These are phyloP conservation scores for Heritiera littoralis DNA, from an alignment of 345 rosid genomes.

Conservation along the genomic window DNA sequence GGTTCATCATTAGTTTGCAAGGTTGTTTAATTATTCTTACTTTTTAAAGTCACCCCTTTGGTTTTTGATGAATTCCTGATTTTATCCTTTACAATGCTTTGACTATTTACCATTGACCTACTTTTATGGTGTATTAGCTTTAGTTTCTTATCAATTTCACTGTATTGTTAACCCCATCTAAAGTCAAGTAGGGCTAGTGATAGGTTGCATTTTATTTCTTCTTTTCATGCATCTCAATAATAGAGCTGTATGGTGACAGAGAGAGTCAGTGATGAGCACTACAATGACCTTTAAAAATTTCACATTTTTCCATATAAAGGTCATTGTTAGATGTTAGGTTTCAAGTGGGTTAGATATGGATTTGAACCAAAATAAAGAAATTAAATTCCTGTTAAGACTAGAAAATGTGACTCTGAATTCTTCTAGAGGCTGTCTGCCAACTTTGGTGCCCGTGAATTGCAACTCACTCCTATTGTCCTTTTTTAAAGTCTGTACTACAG, in stretches of 20 bases:
- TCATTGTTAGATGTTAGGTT: background rate
- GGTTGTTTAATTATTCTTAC: slow-evolving; percentile 31
- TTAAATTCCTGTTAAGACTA: background rate
- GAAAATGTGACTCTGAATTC: background rate
- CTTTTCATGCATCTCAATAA: slow-evolving; percentile 47
- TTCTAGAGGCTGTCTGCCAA: background rate
- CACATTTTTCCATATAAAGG: slow-evolving; percentile 9
- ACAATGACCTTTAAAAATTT: slow-evolving; percentile 33
- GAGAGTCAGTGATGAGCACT: slow-evolving; percentile 27
- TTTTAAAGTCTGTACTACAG: background rate
- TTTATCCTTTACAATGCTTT: slow-evolving; percentile 27
- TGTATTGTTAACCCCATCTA: background rate
- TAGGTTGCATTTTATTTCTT: slow-evolving; percentile 41
- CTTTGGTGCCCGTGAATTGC: background rate
- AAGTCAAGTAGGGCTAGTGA: slow-evolving; percentile 15
- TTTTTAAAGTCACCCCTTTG: slow-evolving; percentile 37
- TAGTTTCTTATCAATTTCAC: slow-evolving; percentile 14
- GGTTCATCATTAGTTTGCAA: slow-evolving; percentile 29
- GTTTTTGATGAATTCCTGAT: slow-evolving; percentile 24
- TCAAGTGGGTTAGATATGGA: background rate
- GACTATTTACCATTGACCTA: slow-evolving; percentile 35
- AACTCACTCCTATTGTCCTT: background rate
- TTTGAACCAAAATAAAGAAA: background rate
- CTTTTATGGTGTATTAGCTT: slow-evolving; percentile 19
- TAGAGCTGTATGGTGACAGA: slow-evolving; percentile 40